Evolutionary conservation across 2,329 filamentous ascomycete species (phyloP).

Genomic region (Pseudogymnoascus sp.): DNA sequence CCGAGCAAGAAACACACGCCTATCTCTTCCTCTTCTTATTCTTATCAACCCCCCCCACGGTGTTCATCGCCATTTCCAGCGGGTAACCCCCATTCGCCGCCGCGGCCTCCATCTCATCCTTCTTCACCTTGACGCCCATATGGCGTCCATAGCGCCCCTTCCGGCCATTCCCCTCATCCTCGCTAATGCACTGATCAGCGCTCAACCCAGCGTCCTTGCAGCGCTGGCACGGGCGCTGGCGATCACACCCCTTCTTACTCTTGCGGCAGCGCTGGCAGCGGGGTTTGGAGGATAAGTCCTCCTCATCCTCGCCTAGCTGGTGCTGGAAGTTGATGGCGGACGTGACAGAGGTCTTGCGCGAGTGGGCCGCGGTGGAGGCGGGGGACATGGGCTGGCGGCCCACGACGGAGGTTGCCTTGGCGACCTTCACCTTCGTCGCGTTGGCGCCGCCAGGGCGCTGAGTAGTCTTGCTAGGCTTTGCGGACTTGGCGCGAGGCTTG

Average conservation of each 20-base stretch:
- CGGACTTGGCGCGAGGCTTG: slow-evolving; percentile 41
- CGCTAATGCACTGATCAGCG: slow-evolving; percentile 89
- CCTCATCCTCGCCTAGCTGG: slow-evolving; percentile 63
- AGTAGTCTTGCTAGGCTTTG: slow-evolving; percentile 31
- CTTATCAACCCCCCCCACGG: slow-evolving; percentile 44
- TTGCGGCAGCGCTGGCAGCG: slow-evolving; percentile 97
- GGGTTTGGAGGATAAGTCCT: slow-evolving; percentile 89
- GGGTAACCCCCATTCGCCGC: slow-evolving; percentile 21
- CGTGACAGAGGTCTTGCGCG: slow-evolving; percentile 69
- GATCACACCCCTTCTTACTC: slow-evolving; percentile 98
- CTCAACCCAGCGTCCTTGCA: slow-evolving; percentile 95
- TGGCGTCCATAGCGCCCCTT: slow-evolving; percentile 83
- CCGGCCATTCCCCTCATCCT: slow-evolving; percentile 94
- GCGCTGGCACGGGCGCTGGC: slow-evolving; percentile 87
- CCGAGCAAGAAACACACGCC: not conserved
- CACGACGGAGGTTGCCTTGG: slow-evolving; percentile 28
- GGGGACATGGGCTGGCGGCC: slow-evolving; percentile 52
- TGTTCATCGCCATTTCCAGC: not conserved
- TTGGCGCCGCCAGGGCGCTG: slow-evolving; percentile 23
- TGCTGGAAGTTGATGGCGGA: slow-evolving; percentile 60
- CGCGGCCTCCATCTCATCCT: slow-evolving; percentile 43
- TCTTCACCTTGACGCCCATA: slow-evolving; percentile 61
- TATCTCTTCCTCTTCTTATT: slow-evolving; percentile 66
- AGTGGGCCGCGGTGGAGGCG: slow-evolving; percentile 60
- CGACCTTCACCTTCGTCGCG: slow-evolving; percentile 43